phyloP scores from a whole-genome alignment of 106 monocot species.

The Dendrobium nobile region DNA sequence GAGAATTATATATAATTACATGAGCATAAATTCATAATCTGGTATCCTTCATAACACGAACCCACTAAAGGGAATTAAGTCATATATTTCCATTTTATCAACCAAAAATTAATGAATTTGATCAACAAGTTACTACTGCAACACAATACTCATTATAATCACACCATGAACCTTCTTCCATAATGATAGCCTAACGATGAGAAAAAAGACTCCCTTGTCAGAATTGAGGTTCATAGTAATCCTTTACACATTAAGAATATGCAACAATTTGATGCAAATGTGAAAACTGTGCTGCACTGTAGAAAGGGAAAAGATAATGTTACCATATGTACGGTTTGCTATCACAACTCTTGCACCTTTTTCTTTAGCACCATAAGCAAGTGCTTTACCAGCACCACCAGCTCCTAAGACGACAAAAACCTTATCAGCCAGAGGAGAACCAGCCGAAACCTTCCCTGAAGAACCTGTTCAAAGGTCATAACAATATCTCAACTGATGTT shows the following conservation, averaged over 20 bases:
- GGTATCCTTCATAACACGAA: too few relatives aligned
- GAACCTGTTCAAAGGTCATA: constrained; percentile 28
- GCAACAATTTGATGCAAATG: background rate
- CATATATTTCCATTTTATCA: too few relatives aligned
- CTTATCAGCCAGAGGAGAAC: constrained; percentile 75
- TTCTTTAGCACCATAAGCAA: constrained; percentile 92
- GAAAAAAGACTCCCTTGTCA: background rate
- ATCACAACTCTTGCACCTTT: constrained; percentile 90
- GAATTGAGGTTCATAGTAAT: background rate
- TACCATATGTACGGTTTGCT: constrained; percentile 92
- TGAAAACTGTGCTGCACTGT: background rate
- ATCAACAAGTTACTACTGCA: too few relatives aligned
- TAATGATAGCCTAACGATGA: background rate
- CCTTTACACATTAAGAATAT: background rate
- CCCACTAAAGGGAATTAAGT: too few relatives aligned
- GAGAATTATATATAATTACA: background rate
- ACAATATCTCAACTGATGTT: background rate
- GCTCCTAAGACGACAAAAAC: constrained; percentile 92
- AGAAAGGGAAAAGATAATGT: background rate
- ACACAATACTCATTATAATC: too few relatives aligned
- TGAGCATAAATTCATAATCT: too few relatives aligned
- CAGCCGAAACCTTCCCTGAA: constrained; percentile 28
- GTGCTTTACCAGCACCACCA: constrained; percentile 97
- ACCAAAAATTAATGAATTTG: too few relatives aligned
- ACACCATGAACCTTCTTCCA: too few relatives aligned